Evolutionary conservation across 106 monocot species (phyloP), one percentile per base, ranked within the genome.

Genomic region (Triglochin maritima): DNA sequence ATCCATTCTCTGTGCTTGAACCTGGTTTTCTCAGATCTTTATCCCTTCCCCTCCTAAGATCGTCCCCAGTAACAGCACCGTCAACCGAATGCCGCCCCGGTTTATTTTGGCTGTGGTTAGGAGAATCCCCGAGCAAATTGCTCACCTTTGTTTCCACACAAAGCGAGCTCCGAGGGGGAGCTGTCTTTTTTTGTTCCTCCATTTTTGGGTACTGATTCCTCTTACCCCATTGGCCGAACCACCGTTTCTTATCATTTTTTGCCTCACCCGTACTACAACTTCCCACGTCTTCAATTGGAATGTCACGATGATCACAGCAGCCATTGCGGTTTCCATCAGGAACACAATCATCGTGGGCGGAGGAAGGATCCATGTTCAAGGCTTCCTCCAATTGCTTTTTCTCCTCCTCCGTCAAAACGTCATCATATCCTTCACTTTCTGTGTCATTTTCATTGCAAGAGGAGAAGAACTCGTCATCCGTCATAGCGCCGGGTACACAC

Each of bases 171-270:
- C 93, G 81, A 47, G 89, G 81, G 51, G 81, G 85, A 62, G 64
- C 71, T 44, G 69, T 50, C 75, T 80, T 93, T 79, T 76, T 83
- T 44, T 79, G 74, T 41, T 15, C 81, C 3, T 80, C 77, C 2
- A 50, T 56, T 16, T 71, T 78, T 13, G 15, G 15, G 60, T 47
- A 55, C 6, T 72, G 66, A 15, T 57, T 57, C 56, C 71, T 83
- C 78, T 81, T 85, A 7, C 93, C 86, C 93, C 93, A 89, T n/a
- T 75, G 68, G 53, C 83, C 77, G 76, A 93, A 86, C 93, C 93
- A 93, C 48, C 89, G 77, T 50, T 80, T 89, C 53, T 76, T 93
- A 3, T 82, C 88, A 17, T 79, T 68, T 65, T 78, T 87, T 64
- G 45, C 58, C 4, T 81, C 78, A 47, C 73, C 67, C 12, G 62